Conservation (phyloP, 169 alveolate species). For the Plasmodium inui region DNA sequence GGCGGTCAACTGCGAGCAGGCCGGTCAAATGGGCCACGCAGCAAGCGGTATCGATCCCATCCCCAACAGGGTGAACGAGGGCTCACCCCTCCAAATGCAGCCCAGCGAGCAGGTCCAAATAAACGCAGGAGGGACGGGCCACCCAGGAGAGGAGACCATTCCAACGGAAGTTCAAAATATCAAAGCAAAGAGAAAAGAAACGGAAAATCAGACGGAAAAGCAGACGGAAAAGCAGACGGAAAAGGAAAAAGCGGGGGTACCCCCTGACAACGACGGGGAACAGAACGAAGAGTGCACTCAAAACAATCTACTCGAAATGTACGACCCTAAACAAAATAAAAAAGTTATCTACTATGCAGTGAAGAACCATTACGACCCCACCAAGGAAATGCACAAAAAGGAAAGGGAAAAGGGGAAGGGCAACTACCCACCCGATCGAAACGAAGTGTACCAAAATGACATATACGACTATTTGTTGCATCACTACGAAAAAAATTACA, state of each 20-base stretch:
- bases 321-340: slow-evolving; percentile 42
- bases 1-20: not conserved
- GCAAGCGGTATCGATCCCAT: not conserved
- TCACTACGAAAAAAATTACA: slow-evolving; percentile 44
- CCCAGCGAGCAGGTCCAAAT: not conserved
- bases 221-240: not conserved
- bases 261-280: not conserved
- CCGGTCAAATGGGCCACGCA: not conserved
- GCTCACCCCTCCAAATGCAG: not conserved
- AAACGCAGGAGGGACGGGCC: too few relatives aligned
- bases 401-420: slow-evolving; percentile 23
- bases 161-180: too few relatives aligned
- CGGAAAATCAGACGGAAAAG: not conserved
- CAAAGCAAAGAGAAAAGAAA: too few relatives aligned
- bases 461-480: slow-evolving; percentile 58
- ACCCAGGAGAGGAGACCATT: too few relatives aligned
- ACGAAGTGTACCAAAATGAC: slow-evolving; percentile 14
- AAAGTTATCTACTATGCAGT: slow-evolving; percentile 45
- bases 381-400: slow-evolving; percentile 38
- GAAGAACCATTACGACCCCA: slow-evolving; percentile 55
- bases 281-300: not conserved
- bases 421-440: not conserved
- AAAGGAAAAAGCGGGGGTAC: not conserved
- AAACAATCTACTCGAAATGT: slow-evolving; percentile 45
- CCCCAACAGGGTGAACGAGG: not conserved